Conservation (phyloP, 768 basidiomycete genomes). For the Coprinopsis sp. region DNA sequence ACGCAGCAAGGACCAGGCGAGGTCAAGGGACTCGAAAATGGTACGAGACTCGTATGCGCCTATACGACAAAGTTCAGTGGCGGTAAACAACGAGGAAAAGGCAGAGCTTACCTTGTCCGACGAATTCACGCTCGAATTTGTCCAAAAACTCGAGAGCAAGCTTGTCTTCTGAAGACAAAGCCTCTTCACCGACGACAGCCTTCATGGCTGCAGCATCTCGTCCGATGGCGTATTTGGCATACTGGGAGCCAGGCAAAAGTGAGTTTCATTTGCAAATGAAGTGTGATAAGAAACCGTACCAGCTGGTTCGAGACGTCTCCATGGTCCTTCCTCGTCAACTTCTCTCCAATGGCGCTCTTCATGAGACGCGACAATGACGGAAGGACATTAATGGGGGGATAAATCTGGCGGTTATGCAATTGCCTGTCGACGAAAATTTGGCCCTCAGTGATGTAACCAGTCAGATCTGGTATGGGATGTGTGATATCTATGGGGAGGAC, state of each 20-base stretch:
- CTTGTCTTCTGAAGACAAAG: slow-evolving; percentile 91
- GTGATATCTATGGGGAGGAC: slow-evolving; percentile 77
- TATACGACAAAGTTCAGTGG: slow-evolving; percentile 24
- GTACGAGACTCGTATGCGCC: slow-evolving; percentile 93
- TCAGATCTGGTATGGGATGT: slow-evolving; percentile 99
- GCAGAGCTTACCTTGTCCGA: slow-evolving; percentile 77
- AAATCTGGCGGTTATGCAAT: slow-evolving; percentile 94
- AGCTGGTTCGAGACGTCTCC: slow-evolving; percentile 99
- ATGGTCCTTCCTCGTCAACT: slow-evolving; percentile 96
- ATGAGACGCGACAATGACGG: slow-evolving; percentile 98
- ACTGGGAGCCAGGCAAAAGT: slow-evolving; percentile 42
- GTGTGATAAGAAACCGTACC: slow-evolving; percentile 40
- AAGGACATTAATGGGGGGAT: slow-evolving; percentile 98
- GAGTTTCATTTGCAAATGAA: slow-evolving; percentile 5
- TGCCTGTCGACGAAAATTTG: slow-evolving; percentile 99
- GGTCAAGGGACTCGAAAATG: slow-evolving; percentile 94
- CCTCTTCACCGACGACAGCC: slow-evolving; percentile 98
- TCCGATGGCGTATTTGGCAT: slow-evolving; percentile 97
- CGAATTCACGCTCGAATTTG: slow-evolving; percentile 96
- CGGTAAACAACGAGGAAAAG: slow-evolving; percentile 2
- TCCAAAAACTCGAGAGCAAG: slow-evolving; percentile 95
- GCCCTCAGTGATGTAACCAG: slow-evolving; percentile 98
- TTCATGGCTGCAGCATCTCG: slow-evolving; percentile 98
- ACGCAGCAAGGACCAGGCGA: slow-evolving; percentile 93
- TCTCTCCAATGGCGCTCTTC: slow-evolving; percentile 99